phyloP scores from a whole-genome alignment of 2,329 filamentous ascomycete genomes.

The Cladosporium sp. region DNA sequence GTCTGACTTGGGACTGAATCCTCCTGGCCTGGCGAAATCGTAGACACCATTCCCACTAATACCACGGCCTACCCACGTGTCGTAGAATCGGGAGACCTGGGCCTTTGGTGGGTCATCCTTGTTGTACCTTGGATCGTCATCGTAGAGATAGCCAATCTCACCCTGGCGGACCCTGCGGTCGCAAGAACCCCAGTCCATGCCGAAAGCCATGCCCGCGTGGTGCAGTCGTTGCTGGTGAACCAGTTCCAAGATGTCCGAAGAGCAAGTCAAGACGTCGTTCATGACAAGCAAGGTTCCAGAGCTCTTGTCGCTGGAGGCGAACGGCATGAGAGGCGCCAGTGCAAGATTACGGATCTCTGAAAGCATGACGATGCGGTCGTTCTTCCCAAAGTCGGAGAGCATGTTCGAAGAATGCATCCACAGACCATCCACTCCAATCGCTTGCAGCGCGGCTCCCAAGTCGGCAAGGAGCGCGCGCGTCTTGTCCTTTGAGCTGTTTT shows the following conservation, averaged over 20 bases:
- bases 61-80: conserved; percentile 9
- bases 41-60: conserved; percentile 10
- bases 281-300: conserved; percentile 6
- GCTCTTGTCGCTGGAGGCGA: neutral
- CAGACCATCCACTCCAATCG: conserved; percentile 8
- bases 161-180: neutral
- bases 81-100: neutral
- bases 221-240: conserved; percentile 10
- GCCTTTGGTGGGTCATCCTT: neutral
- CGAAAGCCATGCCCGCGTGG: conserved; percentile 8
- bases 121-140: neutral
- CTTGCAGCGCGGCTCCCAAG: conserved; percentile 3
- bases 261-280: conserved; percentile 13
- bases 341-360: conserved; percentile 12
- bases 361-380: conserved; percentile 11
- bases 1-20: neutral
- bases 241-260: conserved; percentile 10
- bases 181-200: conserved; percentile 7
- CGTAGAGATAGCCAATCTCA: conserved; percentile 1
- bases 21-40: neutral
- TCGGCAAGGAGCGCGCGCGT: conserved; percentile 3
- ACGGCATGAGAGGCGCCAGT: conserved; percentile 6
- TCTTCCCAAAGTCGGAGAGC: neutral
- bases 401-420: conserved; percentile 12
- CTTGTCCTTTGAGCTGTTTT: conserved; percentile 8